Evolutionary conservation across 768 basidiomycete species (phyloP).

Genomic region (Suillus sp.): DNA sequence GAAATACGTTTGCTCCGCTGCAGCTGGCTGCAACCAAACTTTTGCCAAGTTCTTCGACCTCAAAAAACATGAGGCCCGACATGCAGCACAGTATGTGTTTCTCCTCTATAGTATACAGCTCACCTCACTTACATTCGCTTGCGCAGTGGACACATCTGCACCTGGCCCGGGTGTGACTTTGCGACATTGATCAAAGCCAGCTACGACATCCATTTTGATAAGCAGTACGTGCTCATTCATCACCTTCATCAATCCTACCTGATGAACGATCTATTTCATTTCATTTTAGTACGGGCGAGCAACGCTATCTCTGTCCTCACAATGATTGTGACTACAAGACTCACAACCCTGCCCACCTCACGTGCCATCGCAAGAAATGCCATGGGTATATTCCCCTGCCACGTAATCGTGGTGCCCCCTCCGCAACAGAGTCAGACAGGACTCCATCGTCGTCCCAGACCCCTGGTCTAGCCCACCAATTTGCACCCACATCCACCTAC

Average conservation of each 20-base stretch:
- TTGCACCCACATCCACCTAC: no score
- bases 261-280: no score
- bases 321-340: no score
- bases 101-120: background rate
- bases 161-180: conserved; percentile 17
- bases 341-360: no score
- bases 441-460: no score
- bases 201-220: conserved; percentile 22
- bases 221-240: conserved; percentile 19
- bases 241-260: background rate
- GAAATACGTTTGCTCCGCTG: conserved; percentile 17
- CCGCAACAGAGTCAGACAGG: no score
- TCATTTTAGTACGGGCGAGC: no score
- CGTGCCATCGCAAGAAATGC: no score
- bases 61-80: conserved; percentile 24
- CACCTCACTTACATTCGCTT: background rate
- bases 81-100: background rate
- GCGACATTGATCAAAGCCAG: conserved; percentile 21
- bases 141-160: conserved; percentile 23
- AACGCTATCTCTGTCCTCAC: no score
- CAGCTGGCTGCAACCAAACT: conserved; percentile 13
- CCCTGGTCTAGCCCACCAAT: no score
- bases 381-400: no score
- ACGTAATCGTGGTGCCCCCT: no score
- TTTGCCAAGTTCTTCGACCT: conserved; percentile 25